These are phyloP conservation scores for Silybum marianum DNA, from an alignment of 129 eudicot species.

Conservation along the genomic window DNA sequence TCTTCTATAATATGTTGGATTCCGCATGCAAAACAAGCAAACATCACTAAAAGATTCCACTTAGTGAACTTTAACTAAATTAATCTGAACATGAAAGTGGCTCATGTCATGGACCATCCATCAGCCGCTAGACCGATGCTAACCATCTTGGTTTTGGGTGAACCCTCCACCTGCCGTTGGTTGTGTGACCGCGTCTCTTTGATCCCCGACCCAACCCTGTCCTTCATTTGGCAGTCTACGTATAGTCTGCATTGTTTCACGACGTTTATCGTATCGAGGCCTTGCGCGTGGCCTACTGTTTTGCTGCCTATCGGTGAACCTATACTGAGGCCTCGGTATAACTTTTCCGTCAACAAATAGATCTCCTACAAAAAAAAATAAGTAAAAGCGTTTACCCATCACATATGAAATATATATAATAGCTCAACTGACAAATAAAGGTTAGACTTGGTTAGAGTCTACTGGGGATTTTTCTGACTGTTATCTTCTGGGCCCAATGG, in stretches of 20 bases:
- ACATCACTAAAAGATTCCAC: slow-evolving; percentile 21
- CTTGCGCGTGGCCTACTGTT: slow-evolving; percentile 65
- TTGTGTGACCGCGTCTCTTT: slow-evolving; percentile 23
- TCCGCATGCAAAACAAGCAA: slow-evolving; percentile 15
- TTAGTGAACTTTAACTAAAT: background rate
- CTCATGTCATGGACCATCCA: background rate
- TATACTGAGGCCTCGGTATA: slow-evolving; percentile 85
- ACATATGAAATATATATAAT: background rate
- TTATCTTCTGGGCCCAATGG: background rate
- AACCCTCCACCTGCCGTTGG: slow-evolving; percentile 33
- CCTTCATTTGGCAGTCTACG: slow-evolving; percentile 56
- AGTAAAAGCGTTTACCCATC: background rate
- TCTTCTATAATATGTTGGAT: background rate
- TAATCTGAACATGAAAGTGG: background rate
- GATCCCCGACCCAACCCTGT: slow-evolving; percentile 39
- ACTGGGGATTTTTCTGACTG: background rate
- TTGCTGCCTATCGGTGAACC: slow-evolving; percentile 66
- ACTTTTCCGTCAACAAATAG: slow-evolving; percentile 84
- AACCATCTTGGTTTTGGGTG: slow-evolving; percentile 40
- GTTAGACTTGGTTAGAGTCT: background rate
- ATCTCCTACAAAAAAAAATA: slow-evolving; percentile 58
- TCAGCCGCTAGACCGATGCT: slow-evolving; percentile 34
- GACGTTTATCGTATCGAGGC: slow-evolving; percentile 78
- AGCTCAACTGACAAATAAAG: background rate
- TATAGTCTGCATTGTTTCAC: slow-evolving; percentile 73